Base-by-base conservation (phyloP, 75 land plant species). In the Isoetes taiwanensis region DNA sequence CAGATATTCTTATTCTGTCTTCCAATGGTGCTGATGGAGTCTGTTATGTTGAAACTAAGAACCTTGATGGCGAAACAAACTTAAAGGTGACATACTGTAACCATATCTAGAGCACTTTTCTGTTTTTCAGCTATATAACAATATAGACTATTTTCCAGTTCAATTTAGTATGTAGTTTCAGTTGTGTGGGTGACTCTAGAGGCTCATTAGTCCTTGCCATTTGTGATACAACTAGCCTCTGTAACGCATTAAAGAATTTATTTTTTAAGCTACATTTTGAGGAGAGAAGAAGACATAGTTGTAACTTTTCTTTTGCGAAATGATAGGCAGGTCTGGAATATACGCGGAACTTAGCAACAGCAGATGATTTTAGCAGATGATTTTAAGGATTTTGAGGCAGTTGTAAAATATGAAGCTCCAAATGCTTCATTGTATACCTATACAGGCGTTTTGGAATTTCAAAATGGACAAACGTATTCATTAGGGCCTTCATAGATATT, bases 61-160 rank as follows among this genome's bases (percentile, higher is more conserved):
- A 46, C 50, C 50, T 46, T n/a, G 50, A 46, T 23, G 50, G 50
- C 4, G 50, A 46, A n/a, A 46, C 50, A 6, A 46, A 46, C 50
- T 46, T 46, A 46, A 46, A 46, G 50, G 50, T 46, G 50, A 46
- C 50, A 23, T 8, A 14, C 14, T 37, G 9, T 37, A 9, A 37
- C n/a, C n/a, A n/a, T n/a, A n/a, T n/a, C n/a, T n/a, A n/a, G n/a
- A n/a, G n/a, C n/a, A n/a, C n/a, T n/a, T n/a, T n/a, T n/a, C n/a
- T n/a, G n/a, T n/a, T n/a, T n/a, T n/a, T n/a, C n/a, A n/a, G n/a
- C n/a, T n/a, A 37, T 37, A 37, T 37, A 37, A 9, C 14, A 9
- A 14, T 37, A 37, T 37, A 37, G 14, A 9, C 14, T 37, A 37
- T 9, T 14, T 37, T 9, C 12, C 14, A 37, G 39, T 37, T n/a